phyloP scores from a whole-genome alignment of 305 asterid species.

The Fraxinus sp. region DNA sequence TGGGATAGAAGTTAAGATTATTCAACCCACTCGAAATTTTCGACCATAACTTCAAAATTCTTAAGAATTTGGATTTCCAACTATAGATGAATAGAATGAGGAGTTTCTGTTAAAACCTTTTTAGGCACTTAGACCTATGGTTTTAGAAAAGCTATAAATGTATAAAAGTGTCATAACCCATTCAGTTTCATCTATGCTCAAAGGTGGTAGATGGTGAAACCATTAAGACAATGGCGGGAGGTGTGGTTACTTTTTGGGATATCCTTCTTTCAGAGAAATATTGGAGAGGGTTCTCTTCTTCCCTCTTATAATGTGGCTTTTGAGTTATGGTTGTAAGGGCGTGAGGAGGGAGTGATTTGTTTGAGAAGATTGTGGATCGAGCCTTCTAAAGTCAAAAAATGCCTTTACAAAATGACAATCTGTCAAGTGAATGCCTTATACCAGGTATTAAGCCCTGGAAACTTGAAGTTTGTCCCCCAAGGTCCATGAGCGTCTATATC shows the following conservation, averaged over 20 bases:
- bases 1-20: background rate
- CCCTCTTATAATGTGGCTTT: background rate
- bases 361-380: slow-evolving; percentile 5
- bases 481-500: background rate
- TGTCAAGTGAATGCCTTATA: slow-evolving; percentile 2
- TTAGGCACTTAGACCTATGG: background rate
- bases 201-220: background rate
- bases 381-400: slow-evolving; percentile 5
- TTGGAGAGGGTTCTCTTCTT: background rate
- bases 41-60: background rate
- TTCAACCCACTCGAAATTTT: background rate
- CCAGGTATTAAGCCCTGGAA: background rate
- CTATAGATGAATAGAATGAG: background rate
- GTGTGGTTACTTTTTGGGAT: background rate
- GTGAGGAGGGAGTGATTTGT: background rate
- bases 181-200: background rate
- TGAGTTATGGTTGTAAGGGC: background rate
- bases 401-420: background rate
- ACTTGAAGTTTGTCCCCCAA: background rate
- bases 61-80: background rate
- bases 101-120: background rate
- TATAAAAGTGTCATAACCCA: background rate
- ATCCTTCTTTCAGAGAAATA: background rate
- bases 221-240: background rate
- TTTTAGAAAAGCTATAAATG: background rate